Evolutionary conservation across 495 filamentous ascomycete genomes (phyloP).

Genomic region (Acidiella bohemica): DNA sequence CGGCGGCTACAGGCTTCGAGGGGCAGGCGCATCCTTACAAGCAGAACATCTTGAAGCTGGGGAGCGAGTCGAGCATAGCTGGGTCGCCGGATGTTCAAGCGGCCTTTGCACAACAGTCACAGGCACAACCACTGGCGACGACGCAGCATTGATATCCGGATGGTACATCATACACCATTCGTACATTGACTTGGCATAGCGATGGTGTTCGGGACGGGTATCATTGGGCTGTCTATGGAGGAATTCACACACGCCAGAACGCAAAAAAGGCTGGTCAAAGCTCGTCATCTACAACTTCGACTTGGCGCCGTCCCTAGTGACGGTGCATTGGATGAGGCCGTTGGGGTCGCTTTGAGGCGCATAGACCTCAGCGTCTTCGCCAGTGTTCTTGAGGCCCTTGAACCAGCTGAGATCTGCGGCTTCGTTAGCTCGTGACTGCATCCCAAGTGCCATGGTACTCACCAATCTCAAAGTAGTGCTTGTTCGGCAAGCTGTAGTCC

Average conservation of each 20-base stretch:
- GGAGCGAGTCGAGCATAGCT: constrained; percentile 20
- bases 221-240: background rate
- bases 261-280: background rate
- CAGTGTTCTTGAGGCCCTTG: constrained; percentile 92
- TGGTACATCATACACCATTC: too few relatives aligned
- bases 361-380: constrained; percentile 91
- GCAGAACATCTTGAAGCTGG: constrained; percentile 65
- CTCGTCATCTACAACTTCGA: constrained; percentile 3
- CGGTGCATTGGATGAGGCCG: constrained; percentile 90
- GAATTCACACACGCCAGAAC: background rate
- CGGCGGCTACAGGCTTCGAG: constrained; percentile 56
- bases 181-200: too few relatives aligned
- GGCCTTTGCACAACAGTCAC: constrained; percentile 15
- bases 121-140: background rate
- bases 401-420: constrained; percentile 80
- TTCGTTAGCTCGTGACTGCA: constrained; percentile 17
- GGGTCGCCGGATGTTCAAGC: constrained; percentile 35
- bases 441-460: constrained; percentile 28
- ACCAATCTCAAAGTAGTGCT: constrained; percentile 98
- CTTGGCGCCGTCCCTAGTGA: constrained; percentile 43
- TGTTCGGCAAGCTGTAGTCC: constrained; percentile 82
- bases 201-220: constrained; percentile 1
- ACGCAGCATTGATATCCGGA: too few relatives aligned
- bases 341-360: constrained; percentile 87
- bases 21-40: constrained; percentile 82